Conservation (phyloP, 768 basidiomycete genomes). For the Pulveroboletus ravenelii region DNA sequence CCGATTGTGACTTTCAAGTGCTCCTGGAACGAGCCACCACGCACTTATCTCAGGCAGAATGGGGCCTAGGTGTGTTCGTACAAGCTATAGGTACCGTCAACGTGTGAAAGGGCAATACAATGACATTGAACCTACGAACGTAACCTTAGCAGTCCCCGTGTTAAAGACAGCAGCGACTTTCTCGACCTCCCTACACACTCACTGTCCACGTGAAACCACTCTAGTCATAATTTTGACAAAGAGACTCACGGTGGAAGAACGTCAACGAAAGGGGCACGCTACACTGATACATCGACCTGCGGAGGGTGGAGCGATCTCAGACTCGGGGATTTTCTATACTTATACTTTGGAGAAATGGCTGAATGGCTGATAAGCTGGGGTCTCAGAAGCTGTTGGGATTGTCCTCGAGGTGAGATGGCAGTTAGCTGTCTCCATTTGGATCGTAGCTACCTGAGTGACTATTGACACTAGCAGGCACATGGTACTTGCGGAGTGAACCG, state of each 20-base stretch:
- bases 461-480: not conserved
- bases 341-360: too few species aligned
- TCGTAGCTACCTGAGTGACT: not conserved
- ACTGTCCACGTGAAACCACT: not conserved
- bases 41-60: not conserved
- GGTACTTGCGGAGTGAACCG: not conserved
- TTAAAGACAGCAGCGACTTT: not conserved
- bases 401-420: not conserved
- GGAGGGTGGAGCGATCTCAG: too few species aligned
- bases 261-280: too few species aligned
- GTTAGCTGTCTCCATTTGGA: not conserved
- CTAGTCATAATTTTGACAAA: not conserved
- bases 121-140: not conserved
- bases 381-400: too few species aligned
- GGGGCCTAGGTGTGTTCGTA: not conserved
- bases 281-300: too few species aligned
- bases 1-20: not conserved
- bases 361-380: not conserved
- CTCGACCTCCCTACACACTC: not conserved
- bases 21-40: not conserved
- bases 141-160: not conserved
- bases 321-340: too few species aligned
- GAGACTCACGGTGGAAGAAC: not conserved
- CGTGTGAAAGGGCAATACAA: not conserved
- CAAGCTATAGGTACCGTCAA: not conserved